phyloP scores from a whole-genome alignment of 2,329 filamentous ascomycete species.

The Erysiphe neolycopersici region DNA sequence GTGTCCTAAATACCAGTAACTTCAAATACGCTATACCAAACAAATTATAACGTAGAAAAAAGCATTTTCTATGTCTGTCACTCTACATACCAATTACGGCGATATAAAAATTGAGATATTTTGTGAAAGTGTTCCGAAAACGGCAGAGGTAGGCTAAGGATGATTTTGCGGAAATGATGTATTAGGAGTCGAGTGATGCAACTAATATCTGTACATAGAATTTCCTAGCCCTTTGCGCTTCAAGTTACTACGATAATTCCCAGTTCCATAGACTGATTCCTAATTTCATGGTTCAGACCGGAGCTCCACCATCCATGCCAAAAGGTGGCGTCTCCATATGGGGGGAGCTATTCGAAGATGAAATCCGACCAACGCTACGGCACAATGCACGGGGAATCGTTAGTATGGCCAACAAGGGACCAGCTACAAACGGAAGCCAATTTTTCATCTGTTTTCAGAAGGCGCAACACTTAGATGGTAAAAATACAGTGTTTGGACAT shows the following conservation, averaged over 20 bases:
- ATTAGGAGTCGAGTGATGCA: constrained; percentile 3
- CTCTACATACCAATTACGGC: constrained; percentile 66
- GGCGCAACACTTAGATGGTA: constrained; percentile 54
- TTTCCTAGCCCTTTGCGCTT: constrained; percentile 67
- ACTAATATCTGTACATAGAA: constrained; percentile 24
- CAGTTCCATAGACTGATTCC: constrained; percentile 62
- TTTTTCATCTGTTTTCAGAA: constrained; percentile 62
- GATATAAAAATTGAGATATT: constrained; percentile 91
- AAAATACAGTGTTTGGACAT: constrained; percentile 65
- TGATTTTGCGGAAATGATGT: background rate
- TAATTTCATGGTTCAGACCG: constrained; percentile 57
- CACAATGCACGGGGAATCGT: constrained; percentile 44
- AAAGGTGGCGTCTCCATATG: constrained; percentile 51
- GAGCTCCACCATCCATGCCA: constrained; percentile 32
- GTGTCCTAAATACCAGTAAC: too few species aligned
- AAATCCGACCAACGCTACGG: constrained; percentile 43
- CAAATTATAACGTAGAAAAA: background rate
- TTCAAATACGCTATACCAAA: too few species aligned
- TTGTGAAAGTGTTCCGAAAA: constrained; percentile 83
- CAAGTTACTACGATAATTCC: constrained; percentile 46
- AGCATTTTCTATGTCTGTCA: constrained; percentile 28
- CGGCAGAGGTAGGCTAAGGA: constrained; percentile 37
- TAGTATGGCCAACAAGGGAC: constrained; percentile 57
- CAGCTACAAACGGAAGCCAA: constrained; percentile 48
- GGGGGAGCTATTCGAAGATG: constrained; percentile 49